Evolutionary conservation across 2,329 filamentous ascomycete species (phyloP).

Genomic region (Botrytis fragariae): DNA sequence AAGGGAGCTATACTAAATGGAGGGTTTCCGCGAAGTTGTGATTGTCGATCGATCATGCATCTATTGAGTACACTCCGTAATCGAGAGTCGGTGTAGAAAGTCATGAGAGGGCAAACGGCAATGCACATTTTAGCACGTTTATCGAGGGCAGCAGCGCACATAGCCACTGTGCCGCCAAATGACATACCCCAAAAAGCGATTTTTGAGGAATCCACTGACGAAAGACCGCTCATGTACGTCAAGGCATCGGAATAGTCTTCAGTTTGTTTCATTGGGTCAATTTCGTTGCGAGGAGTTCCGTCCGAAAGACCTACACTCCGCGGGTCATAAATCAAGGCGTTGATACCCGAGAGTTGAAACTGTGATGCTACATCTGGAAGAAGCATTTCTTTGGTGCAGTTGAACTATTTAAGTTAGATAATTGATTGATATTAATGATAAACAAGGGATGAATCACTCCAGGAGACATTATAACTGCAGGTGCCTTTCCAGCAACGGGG

Average conservation of each 20-base stretch:
- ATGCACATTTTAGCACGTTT: constrained; percentile 41
- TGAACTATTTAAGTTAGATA: constrained; percentile 21
- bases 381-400: constrained; percentile 26
- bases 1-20: neutral
- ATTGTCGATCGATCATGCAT: neutral
- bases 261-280: constrained; percentile 32
- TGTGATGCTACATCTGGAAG: constrained; percentile 21
- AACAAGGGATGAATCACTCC: neutral
- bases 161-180: constrained; percentile 40
- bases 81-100: neutral
- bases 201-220: constrained; percentile 36
- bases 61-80: neutral
- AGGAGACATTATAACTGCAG: neutral
- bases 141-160: constrained; percentile 42
- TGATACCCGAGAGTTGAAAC: constrained; percentile 37
- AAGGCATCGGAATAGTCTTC: constrained; percentile 24
- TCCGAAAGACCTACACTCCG: constrained; percentile 39
- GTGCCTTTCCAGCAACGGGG: neutral
- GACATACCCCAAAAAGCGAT: constrained; percentile 42
- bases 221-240: constrained; percentile 40
- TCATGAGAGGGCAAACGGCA: constrained; percentile 27
- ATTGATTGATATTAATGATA: neutral
- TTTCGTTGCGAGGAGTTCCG: constrained; percentile 31
- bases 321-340: constrained; percentile 40
- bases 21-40: constrained; percentile 4